Evolutionary conservation across 2,329 filamentous ascomycete species (phyloP).

Genomic region (Diaporthe helianthi): DNA sequence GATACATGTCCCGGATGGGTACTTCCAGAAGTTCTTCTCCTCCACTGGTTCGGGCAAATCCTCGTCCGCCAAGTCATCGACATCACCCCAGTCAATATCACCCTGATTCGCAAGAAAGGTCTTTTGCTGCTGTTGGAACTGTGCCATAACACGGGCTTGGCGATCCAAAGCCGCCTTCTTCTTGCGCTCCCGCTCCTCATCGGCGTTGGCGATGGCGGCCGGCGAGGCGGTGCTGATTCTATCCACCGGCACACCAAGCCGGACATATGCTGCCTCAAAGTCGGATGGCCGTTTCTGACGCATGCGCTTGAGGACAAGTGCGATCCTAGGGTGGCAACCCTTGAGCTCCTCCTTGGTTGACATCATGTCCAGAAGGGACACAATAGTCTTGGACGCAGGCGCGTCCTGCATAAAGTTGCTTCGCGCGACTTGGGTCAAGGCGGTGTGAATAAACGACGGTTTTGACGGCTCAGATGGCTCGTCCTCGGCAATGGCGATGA

Average conservation of each 20-base stretch:
- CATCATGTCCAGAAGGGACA: conserved; percentile 67
- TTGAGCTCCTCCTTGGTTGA: conserved; percentile 77
- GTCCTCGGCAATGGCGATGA: conserved; percentile 88
- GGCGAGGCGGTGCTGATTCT: conserved; percentile 83
- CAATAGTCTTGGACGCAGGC: conserved; percentile 66
- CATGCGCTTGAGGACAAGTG: conserved; percentile 82
- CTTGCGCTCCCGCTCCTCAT: conserved; percentile 80
- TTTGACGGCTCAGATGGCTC: conserved; percentile 59
- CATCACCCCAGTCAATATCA: conserved; percentile 87
- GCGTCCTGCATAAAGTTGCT: conserved; percentile 67
- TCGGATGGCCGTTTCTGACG: conserved; percentile 79
- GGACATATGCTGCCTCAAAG: conserved; percentile 73
- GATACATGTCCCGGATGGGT: conserved; percentile 91
- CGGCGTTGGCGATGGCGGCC: conserved; percentile 67
- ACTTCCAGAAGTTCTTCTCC: conserved; percentile 83
- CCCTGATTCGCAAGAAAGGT: conserved; percentile 90
- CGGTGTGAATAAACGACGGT: conserved; percentile 75
- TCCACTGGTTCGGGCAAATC: conserved; percentile 64
- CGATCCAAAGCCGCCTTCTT: conserved; percentile 90
- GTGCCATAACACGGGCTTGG: conserved; percentile 94
- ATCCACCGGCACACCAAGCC: conserved; percentile 73
- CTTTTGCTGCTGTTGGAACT: conserved; percentile 97
- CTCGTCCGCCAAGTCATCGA: conserved; percentile 78
- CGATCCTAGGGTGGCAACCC: conserved; percentile 83
- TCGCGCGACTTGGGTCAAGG: conserved; percentile 69